Base-by-base conservation (phyloP, 2,329 filamentous ascomycete species). In the Claviceps spartinae region DNA sequence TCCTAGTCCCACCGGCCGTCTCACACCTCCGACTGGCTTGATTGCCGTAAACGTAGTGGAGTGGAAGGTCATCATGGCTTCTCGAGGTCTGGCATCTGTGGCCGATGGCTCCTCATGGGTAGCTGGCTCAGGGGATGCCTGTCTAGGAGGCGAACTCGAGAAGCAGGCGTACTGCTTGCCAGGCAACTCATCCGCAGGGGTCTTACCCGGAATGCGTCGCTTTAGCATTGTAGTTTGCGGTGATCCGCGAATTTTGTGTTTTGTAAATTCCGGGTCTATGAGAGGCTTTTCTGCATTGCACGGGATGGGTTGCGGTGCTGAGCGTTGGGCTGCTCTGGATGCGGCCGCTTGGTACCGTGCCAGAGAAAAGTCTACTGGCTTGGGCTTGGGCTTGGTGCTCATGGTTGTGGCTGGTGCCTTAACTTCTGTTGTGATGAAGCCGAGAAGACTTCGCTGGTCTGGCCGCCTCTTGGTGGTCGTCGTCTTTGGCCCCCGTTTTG, bases 101-200 rank as follows among this genome's bases (percentile, higher is more conserved):
- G 56, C 59, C 5, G 55, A 48, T 16, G 61, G 49, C n/a, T 62
- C 55, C 11, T 56, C 55, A 11, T 62, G 57, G 30, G 41, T 11
- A 34, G 30, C 8, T 5, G 56, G 54, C 18, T 58, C 55, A 4
- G 59, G 57, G 5, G 59, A 59, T 3, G 55, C 36, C 2, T 63
- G 61, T n/a, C 62, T 60, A 2, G 68, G 62, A 4, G 79, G 77
- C 18, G 78, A 79, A 64, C 78, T 82, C 0, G 78, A 81, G 59
- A 82, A 80, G 55, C 72, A 75, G 0, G 71, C 62, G 57, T 86
- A 85, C 7, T 67, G 65, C 49, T 73, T 74, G 51, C 63, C 65
- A 2, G 65, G 63, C 8, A 56, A 60, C 4, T 56, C 57, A 2
- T 61, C 57, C 6, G 63, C 58, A 40, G 58, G 56, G 47, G 60